Evolutionary conservation across 192 early-diverging fungal genomes (phyloP).

Genomic region (Coemansia sp.): DNA sequence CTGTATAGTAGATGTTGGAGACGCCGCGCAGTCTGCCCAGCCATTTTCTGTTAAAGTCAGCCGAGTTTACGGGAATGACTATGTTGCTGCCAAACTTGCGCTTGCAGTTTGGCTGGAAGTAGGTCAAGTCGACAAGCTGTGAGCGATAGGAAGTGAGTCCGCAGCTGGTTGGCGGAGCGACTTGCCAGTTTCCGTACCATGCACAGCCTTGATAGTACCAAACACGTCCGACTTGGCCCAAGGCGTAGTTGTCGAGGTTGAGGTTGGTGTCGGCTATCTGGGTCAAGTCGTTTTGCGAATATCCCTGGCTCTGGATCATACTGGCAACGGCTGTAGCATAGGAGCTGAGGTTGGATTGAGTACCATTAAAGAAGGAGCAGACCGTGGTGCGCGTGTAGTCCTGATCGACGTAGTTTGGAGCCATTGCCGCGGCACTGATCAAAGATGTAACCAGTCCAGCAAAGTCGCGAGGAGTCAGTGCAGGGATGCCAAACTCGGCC

Average conservation of each 20-base stretch:
- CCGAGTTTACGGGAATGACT: conserved; percentile 19
- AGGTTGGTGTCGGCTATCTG: conserved; percentile 37
- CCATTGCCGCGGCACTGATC: conserved; percentile 21
- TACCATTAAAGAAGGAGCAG: conserved; percentile 34
- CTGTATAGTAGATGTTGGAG: conserved; percentile 39
- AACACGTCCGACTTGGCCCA: conserved; percentile 36
- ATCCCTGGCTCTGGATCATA: conserved; percentile 13
- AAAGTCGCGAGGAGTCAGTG: conserved; percentile 39
- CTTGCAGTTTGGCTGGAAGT: conserved; percentile 40
- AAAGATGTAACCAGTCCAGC: conserved; percentile 24
- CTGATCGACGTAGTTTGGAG: conserved; percentile 7
- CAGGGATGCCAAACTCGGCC: conserved; percentile 24
- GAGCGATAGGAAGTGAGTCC: conserved; percentile 38
- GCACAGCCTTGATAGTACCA: conserved; percentile 66
- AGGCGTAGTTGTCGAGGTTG: conserved; percentile 33
- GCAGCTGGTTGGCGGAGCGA: conserved; percentile 24
- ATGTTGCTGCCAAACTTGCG: conserved; percentile 43
- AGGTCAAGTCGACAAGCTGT: conserved; percentile 31
- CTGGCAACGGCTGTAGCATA: conserved; percentile 25
- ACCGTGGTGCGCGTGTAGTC: conserved; percentile 22
- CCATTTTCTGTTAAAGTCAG: conserved; percentile 35
- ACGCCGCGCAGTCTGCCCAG: conserved; percentile 19
- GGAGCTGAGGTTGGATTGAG: conserved; percentile 19
- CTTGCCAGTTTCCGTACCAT: conserved; percentile 65
- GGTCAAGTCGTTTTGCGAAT: conserved; percentile 12